These are phyloP conservation scores for Aspergillus ibericus DNA, from an alignment of 2,329 filamentous ascomycete species.

Conservation along the genomic window DNA sequence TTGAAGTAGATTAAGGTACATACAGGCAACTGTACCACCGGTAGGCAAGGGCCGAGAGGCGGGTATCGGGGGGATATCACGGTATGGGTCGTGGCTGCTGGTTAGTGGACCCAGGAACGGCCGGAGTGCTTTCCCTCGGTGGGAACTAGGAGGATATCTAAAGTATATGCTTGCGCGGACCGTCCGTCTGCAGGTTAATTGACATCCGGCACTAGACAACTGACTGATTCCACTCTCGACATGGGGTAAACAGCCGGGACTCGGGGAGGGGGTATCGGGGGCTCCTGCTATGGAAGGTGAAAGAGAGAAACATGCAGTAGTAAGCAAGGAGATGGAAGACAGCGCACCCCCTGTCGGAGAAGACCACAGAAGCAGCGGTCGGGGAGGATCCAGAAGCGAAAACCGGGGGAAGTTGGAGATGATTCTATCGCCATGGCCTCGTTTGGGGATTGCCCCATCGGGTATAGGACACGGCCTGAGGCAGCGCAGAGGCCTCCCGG, in stretches of 20 bases:
- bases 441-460: slow-evolving; percentile 29
- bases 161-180: neutral
- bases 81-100: slow-evolving; percentile 6
- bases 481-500: slow-evolving; percentile 10
- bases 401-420: neutral
- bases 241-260: slow-evolving; percentile 12
- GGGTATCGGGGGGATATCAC: slow-evolving; percentile 1
- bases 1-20: slow-evolving; percentile 41
- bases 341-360: neutral
- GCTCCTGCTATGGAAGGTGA: slow-evolving; percentile 22
- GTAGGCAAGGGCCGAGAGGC: slow-evolving; percentile 12
- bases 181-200: slow-evolving; percentile 1
- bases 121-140: neutral
- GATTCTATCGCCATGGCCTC: slow-evolving; percentile 7
- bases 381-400: slow-evolving; percentile 2
- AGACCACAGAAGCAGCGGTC: slow-evolving; percentile 3
- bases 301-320: slow-evolving; percentile 25
- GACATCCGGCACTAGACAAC: neutral
- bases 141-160: neutral
- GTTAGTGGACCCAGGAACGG: slow-evolving; percentile 1
- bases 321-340: slow-evolving; percentile 9
- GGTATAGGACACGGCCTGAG: slow-evolving; percentile 22
- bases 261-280: slow-evolving; percentile 1
- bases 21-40: slow-evolving; percentile 33
- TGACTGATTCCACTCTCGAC: neutral